Evolutionary conservation across 768 basidiomycete species (phyloP), one percentile per base, ranked within the genome.

Genomic region (Crucibulum laeve): DNA sequence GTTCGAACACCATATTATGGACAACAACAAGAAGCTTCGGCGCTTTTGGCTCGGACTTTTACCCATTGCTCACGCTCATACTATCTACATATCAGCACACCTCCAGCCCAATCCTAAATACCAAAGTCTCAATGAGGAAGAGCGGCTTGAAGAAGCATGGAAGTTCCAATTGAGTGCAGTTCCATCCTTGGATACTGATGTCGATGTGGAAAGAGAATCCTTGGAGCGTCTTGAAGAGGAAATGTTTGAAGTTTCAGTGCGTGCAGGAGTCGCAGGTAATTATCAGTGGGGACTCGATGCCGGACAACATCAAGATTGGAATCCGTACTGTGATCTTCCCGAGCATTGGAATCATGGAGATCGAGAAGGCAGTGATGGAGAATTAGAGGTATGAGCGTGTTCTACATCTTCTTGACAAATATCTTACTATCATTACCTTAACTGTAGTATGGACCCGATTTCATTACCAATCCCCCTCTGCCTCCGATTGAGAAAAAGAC

Each of bases 1-100:
- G 60, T 54, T 58, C 38, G 55, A 62, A 5, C 19, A 3, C 5
- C 40, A 56, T 22, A 45, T 57, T 5, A 46, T 15, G 4, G n/a
- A 36, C 15, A 34, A 43, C 22, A 34, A 54, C 14, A 8, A 19
- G 17, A 39, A 42, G n/a, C n/a, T n/a, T n/a, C n/a, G n/a, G n/a
- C 28, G n/a, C 28, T 30, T 30, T 30, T 38, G 37, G 44, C 15
- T 23, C 24, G 22, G 41, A 3, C 34, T 43, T 5, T 35, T 51
- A 18, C 46, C 52, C 8, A 40, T 50, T 25, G 42, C 49, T 23
- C 49, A 51, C 51, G 45, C 55, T 6, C 33, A 40, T 26, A 57
- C 54, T 0, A 17, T 52, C 25, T 57, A 42, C 25, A 51, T 57
- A 25, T 42, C 53, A 5, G 33, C 30, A 10, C 38, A 25, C 4